Percentiles rank a stretch among this genome's conserved stretches.
Evolutionary conservation across 192 early-diverging fungal genomes (phyloP).

Genomic region (Mortierella antarctica): DNA sequence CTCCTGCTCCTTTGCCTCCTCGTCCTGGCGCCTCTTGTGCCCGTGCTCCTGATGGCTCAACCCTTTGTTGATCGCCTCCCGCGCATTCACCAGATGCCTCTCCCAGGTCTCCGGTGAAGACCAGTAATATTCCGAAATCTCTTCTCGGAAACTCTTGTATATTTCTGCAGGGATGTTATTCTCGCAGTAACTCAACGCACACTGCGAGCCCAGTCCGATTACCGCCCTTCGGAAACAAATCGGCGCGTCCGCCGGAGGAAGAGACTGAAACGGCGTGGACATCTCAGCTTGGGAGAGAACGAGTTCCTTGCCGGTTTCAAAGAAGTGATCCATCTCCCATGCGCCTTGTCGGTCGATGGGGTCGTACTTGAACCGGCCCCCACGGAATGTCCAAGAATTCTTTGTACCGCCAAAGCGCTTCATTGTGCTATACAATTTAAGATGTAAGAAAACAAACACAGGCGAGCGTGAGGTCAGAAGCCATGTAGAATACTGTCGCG

Average conservation of each 20-base stretch:
- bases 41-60: too few species aligned
- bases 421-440: slow-evolving; percentile 17
- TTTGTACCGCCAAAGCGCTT: slow-evolving; percentile 29
- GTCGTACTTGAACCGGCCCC: neutral
- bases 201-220: slow-evolving; percentile 41
- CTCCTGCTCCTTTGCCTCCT: neutral
- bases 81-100: neutral
- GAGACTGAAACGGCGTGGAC: slow-evolving; percentile 16
- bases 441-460: neutral
- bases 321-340: slow-evolving; percentile 38
- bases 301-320: slow-evolving; percentile 28
- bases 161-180: slow-evolving; percentile 41
- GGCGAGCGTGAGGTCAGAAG: too few species aligned
- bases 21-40: neutral
- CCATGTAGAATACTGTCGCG: neutral
- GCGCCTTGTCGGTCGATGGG: neutral
- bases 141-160: slow-evolving; percentile 8
- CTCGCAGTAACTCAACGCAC: slow-evolving; percentile 34
- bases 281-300: slow-evolving; percentile 25
- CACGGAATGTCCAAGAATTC: slow-evolving; percentile 23
- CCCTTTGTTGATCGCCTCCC: neutral
- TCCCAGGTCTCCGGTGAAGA: slow-evolving; percentile 12
- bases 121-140: slow-evolving; percentile 22
- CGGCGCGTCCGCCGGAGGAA: slow-evolving; percentile 25
- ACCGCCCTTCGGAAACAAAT: slow-evolving; percentile 43